These are phyloP conservation scores for Vaccinium myrtillus DNA, from an alignment of 148 eudicot species.

Conservation along the genomic window DNA sequence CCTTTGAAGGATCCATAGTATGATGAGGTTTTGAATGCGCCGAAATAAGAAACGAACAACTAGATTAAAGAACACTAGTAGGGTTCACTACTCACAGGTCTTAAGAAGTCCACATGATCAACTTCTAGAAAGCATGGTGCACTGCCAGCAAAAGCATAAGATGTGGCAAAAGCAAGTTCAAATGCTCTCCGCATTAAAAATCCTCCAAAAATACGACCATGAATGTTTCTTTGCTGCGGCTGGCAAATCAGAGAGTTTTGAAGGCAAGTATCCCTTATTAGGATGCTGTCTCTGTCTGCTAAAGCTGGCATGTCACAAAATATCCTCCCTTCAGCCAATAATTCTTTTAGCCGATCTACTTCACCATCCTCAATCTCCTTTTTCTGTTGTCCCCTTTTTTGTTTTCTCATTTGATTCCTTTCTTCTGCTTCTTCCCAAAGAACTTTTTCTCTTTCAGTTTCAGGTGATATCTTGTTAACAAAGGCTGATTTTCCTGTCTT, in stretches of 20 bases:
- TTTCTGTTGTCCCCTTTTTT: constrained; percentile 48
- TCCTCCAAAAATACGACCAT: constrained; percentile 93
- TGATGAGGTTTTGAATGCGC: constrained; percentile 2
- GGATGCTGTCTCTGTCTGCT: constrained; percentile 90
- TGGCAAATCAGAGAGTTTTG: constrained; percentile 83
- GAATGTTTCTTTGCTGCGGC: constrained; percentile 90
- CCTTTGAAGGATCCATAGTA: background rate
- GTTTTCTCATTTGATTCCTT: constrained; percentile 63
- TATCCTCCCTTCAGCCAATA: constrained; percentile 75
- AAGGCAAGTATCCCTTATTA: constrained; percentile 70
- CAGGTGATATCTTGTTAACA: constrained; percentile 64
- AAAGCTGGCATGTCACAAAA: constrained; percentile 91
- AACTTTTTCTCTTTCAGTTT: constrained; percentile 58
- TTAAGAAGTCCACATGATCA: constrained; percentile 92
- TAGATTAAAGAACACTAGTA: background rate
- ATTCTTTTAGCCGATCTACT: constrained; percentile 44
- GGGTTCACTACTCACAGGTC: constrained; percentile 59
- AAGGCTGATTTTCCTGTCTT: constrained; percentile 77
- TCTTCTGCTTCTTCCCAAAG: constrained; percentile 87
- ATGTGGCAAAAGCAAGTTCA: constrained; percentile 80
- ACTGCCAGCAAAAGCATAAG: constrained; percentile 85
- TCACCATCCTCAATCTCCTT: constrained; percentile 43
- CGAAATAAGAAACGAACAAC: background rate
- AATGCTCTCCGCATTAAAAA: constrained; percentile 88
- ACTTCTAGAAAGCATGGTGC: constrained; percentile 85